These are phyloP conservation scores for Aschersonia sp. DNA, from an alignment of 2,329 filamentous ascomycete species.

Conservation along the genomic window DNA sequence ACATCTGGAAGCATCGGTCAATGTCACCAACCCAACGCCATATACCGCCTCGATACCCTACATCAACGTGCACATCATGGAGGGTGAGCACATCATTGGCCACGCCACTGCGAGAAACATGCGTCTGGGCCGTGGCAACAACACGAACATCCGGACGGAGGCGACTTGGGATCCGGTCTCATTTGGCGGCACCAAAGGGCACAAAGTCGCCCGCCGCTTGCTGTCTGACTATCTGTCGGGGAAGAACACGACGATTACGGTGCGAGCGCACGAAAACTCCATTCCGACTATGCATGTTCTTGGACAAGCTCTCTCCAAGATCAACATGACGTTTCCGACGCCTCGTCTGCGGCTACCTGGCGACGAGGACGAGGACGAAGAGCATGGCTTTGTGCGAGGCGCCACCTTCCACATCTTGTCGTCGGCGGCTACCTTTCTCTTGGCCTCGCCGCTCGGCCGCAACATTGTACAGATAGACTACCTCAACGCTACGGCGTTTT, in stretches of 20 bases:
- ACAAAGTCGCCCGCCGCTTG: conserved; percentile 51
- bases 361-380: conserved; percentile 17
- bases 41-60: conserved; percentile 77
- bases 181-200: conserved; percentile 46
- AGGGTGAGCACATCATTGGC: conserved; percentile 60
- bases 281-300: conserved; percentile 62
- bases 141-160: conserved; percentile 51
- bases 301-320: conserved; percentile 55
- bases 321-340: conserved; percentile 57
- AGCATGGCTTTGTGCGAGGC: conserved; percentile 62
- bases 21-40: conserved; percentile 78
- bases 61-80: conserved; percentile 59
- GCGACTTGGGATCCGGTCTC: conserved; percentile 59
- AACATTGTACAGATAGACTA: conserved; percentile 64
- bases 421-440: conserved; percentile 71
- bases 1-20: conserved; percentile 55
- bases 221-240: conserved; percentile 81
- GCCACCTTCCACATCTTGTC: conserved; percentile 78
- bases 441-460: conserved; percentile 62
- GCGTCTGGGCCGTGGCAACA: conserved; percentile 51
- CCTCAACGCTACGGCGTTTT: conserved; percentile 74
- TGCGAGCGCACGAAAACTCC: conserved; percentile 55
- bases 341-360: conserved; percentile 50
- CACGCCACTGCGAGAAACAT: conserved; percentile 56
- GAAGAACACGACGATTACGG: conserved; percentile 64